These are phyloP conservation scores for Brettanomyces bruxellensis DNA, from an alignment of 805 yeast genomes.

Conservation along the genomic window DNA sequence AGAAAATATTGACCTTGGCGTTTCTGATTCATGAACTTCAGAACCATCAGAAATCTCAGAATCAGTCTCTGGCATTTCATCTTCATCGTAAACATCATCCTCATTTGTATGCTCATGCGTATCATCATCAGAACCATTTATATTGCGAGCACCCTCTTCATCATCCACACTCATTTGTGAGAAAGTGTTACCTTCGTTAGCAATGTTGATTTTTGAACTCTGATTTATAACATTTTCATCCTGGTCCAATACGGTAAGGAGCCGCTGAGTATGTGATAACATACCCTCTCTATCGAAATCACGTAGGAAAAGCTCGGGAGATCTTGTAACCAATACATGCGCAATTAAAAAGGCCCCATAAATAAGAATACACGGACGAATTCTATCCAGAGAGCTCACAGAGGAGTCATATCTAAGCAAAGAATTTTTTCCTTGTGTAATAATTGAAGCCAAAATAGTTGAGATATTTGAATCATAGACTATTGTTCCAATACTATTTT, in stretches of 20 bases:
- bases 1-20: not conserved
- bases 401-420: conserved; percentile 10
- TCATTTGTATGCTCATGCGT: not conserved
- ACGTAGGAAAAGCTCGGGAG: conserved; percentile 34
- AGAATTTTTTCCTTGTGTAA: conserved; percentile 41
- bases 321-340: conserved; percentile 32
- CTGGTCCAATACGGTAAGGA: conserved; percentile 20
- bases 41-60: conserved; percentile 6
- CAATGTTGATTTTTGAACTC: not conserved
- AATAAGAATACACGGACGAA: conserved; percentile 33
- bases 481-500: conserved; percentile 21
- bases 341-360: conserved; percentile 45
- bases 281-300: conserved; percentile 67
- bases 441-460: conserved; percentile 48
- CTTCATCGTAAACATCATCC: conserved; percentile 1
- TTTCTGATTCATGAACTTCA: not conserved
- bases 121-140: conserved; percentile 15
- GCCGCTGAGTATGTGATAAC: conserved; percentile 36
- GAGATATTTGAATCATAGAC: conserved; percentile 32
- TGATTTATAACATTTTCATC: conserved; percentile 7
- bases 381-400: conserved; percentile 5
- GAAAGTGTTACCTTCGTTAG: not conserved
- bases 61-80: conserved; percentile 6
- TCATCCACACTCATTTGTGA: conserved; percentile 12
- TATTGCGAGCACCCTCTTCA: conserved; percentile 19